These are phyloP conservation scores for Auricularia cornea DNA, from an alignment of 768 basidiomycete species.

Conservation along the genomic window DNA sequence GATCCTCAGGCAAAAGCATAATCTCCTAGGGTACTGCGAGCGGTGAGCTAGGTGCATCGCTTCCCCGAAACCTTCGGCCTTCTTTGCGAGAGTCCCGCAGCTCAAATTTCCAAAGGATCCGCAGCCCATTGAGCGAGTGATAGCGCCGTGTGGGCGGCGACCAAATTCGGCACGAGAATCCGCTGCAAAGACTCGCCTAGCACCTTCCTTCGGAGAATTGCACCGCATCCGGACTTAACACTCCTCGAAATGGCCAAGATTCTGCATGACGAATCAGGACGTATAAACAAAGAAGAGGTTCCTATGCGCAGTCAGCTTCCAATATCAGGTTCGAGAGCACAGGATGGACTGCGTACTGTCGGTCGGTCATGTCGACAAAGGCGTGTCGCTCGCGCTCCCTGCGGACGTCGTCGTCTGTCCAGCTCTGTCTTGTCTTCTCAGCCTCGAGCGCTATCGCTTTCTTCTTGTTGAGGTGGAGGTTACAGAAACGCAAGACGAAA, in stretches of 20 bases:
- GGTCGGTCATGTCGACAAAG: slow-evolving; percentile 57
- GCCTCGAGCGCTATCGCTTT: slow-evolving; percentile 35
- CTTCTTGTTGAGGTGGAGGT: slow-evolving; percentile 43
- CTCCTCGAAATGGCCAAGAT: neutral
- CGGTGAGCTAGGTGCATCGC: neutral
- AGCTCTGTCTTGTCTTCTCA: slow-evolving; percentile 38
- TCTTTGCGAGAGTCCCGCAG: neutral
- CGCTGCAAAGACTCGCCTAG: too few relatives aligned
- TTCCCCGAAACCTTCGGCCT: neutral
- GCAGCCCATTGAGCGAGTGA: too few relatives aligned
- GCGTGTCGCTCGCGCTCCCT: slow-evolving; percentile 52
- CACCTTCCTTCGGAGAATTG: too few relatives aligned
- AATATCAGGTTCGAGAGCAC: neutral
- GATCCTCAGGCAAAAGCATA: too few relatives aligned
- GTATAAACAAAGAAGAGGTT: slow-evolving; percentile 56
- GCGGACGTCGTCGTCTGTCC: slow-evolving; percentile 51
- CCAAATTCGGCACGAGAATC: too few relatives aligned
- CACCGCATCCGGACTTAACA: too few relatives aligned
- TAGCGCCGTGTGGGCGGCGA: too few relatives aligned
- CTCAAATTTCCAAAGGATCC: neutral
- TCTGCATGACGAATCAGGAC: slow-evolving; percentile 20
- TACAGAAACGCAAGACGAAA: slow-evolving; percentile 44
- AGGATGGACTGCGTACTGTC: slow-evolving; percentile 36
- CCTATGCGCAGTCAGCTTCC: slow-evolving; percentile 20
- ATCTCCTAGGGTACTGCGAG: neutral